These are phyloP conservation scores for Euphorbia lathyris DNA, from an alignment of 345 rosid genomes.

Conservation along the genomic window DNA sequence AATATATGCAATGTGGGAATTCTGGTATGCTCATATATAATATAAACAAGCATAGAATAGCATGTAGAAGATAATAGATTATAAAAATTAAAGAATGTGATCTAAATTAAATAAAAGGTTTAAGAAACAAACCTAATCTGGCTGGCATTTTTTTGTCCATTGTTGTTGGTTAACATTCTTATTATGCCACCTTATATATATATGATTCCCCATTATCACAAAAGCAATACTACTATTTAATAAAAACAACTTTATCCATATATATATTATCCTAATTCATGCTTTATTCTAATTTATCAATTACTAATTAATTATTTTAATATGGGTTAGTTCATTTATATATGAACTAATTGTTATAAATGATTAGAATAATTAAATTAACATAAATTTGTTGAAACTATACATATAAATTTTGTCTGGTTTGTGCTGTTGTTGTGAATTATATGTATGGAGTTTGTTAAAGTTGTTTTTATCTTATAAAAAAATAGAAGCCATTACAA, in stretches of 20 bases:
- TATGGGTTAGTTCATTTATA: no score
- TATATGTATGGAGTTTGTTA: neutral
- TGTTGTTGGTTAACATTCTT: neutral
- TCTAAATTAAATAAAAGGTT: neutral
- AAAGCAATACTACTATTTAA: neutral
- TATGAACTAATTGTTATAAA: no score
- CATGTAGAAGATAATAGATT: neutral
- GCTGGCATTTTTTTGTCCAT: slow-evolving; percentile 7
- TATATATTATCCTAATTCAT: neutral
- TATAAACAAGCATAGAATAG: no score
- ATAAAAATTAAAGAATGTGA: neutral
- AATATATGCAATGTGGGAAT: neutral
- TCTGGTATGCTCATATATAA: neutral
- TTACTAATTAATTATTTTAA: no score
- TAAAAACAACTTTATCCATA: neutral
- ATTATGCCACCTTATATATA: neutral
- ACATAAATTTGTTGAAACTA: no score
- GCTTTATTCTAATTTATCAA: no score
- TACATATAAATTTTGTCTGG: neutral
- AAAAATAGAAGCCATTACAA: neutral
- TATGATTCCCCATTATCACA: neutral
- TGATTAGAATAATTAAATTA: no score
- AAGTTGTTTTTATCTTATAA: neutral
- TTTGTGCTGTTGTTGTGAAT: neutral
- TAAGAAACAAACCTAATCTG: slow-evolving; percentile 1